phyloP scores from a whole-genome alignment of 495 filamentous ascomycete genomes.

The Tuber borchii region DNA sequence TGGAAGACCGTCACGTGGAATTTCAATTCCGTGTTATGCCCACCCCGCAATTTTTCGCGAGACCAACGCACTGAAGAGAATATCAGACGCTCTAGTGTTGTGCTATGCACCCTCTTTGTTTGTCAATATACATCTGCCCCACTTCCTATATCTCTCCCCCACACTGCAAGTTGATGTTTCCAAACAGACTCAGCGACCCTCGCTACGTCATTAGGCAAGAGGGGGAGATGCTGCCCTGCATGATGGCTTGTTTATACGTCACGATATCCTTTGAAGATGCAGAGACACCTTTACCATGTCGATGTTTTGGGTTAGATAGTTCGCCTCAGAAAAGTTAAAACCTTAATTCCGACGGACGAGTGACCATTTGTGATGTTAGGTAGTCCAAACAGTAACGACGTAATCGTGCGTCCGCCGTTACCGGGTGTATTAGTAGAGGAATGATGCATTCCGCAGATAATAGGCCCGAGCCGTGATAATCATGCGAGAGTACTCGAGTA shows the following conservation, averaged over 20 bases:
- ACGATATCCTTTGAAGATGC: conserved; percentile 16
- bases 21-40: conserved; percentile 17
- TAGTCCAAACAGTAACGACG: background rate
- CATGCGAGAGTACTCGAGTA: background rate
- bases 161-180: conserved; percentile 21
- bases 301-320: conserved; percentile 2
- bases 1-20: conserved; percentile 26
- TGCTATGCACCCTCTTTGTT: background rate
- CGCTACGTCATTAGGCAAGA: conserved; percentile 22
- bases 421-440: background rate
- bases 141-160: conserved; percentile 13
- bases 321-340: background rate
- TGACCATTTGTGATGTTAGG: conserved; percentile 29
- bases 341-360: conserved; percentile 18
- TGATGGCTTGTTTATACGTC: conserved; percentile 33
- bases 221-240: conserved; percentile 25
- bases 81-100: conserved; percentile 17
- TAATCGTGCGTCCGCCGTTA: background rate
- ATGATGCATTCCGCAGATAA: background rate
- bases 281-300: background rate
- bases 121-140: conserved; percentile 22
- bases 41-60: conserved; percentile 15
- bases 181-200: conserved; percentile 30
- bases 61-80: conserved; percentile 21
- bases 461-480: background rate